Evolutionary conservation across 805 yeast species (phyloP), one percentile per base, ranked within the genome.

Genomic region (Yarrowia sp.): DNA sequence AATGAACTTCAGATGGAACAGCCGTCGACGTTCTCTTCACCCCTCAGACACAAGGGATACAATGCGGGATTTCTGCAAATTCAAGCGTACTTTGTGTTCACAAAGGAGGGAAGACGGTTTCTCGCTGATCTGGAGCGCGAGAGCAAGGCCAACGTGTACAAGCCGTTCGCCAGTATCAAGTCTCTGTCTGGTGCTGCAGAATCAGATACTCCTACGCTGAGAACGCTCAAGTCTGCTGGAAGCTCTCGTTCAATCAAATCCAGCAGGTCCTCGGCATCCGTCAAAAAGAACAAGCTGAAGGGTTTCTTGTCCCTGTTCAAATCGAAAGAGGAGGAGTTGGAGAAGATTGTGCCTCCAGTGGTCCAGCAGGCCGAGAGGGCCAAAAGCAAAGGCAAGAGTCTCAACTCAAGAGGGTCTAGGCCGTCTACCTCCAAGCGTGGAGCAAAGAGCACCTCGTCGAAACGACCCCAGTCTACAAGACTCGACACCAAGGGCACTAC

Each of bases 311-410:
- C 64, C 13, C 17, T 56, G 38, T 56, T 56, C 64, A 42, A 42
- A 30, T 42, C 64, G 3, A 56, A 43, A 10, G 49, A 56, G 3
- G 64, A 56, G 13, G 33, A 2, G 2, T 12, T 56, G 39, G 33
- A 42, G 9, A 19, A 40, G 2, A 55, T 55, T 12, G 30, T 55
- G 24, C 61, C 61, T 34, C 61, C 61, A 1, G 61, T 40, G 14
- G 61, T 55, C 14, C 61, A 24, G 14, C 34, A 55, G n/a, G 61
- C 60, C 4, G 60, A 53, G 9, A 17, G 56, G 10, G 56, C 56
- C 2, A 36, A 36, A 36, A 47, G 36, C 36, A 50, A 17, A 24
- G 40, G 38, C 14, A 47, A 33, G 40, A 34, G 40, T 15, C 9
- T 33, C n/a, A 34, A 14, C 1, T 24, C 30, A 24, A 24, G 38